phyloP scores from a whole-genome alignment of 2,329 filamentous ascomycete genomes.

The Septoria petroselini region DNA sequence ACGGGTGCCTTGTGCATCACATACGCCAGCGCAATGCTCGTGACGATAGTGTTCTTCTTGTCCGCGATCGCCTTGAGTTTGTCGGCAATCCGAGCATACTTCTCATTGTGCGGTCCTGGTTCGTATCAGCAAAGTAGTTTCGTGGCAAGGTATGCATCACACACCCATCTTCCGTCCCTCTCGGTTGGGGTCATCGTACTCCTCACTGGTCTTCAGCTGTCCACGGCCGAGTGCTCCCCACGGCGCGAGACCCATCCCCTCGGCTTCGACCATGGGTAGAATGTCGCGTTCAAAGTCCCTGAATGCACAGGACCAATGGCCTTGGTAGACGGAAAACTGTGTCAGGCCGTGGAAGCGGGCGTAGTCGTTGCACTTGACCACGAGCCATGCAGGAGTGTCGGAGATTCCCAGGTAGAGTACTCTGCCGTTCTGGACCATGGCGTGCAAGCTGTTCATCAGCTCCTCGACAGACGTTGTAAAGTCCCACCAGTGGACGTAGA shows the following conservation, averaged over 20 bases:
- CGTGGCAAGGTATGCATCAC: too few relatives aligned
- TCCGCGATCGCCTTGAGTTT: constrained; percentile 60
- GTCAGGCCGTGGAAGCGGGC: constrained; percentile 62
- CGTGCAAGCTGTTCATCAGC: constrained; percentile 66
- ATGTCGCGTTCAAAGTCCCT: constrained; percentile 48
- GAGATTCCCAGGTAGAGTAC: constrained; percentile 66
- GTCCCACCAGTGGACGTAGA: constrained; percentile 55
- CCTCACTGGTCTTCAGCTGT: constrained; percentile 21
- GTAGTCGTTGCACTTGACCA: constrained; percentile 41
- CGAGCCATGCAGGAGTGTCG: constrained; percentile 65
- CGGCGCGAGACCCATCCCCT: constrained; percentile 55
- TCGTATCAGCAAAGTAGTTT: too few relatives aligned
- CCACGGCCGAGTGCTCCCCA: constrained; percentile 49
- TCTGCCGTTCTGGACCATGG: constrained; percentile 58
- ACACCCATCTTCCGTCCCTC: constrained; percentile 36
- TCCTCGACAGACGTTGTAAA: constrained; percentile 61
- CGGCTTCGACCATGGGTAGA: constrained; percentile 45
- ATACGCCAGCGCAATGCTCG: constrained; percentile 52
- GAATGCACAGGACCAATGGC: constrained; percentile 38
- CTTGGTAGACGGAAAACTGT: constrained; percentile 39
- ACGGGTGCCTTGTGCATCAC: constrained; percentile 27
- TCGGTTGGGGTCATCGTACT: constrained; percentile 35
- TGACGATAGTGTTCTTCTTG: constrained; percentile 56
- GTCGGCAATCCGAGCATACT: constrained; percentile 52
- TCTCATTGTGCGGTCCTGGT: constrained; percentile 33